These are phyloP conservation scores for Ascochyta viciae-villosae DNA, from an alignment of 2,329 filamentous ascomycete species.

Conservation along the genomic window DNA sequence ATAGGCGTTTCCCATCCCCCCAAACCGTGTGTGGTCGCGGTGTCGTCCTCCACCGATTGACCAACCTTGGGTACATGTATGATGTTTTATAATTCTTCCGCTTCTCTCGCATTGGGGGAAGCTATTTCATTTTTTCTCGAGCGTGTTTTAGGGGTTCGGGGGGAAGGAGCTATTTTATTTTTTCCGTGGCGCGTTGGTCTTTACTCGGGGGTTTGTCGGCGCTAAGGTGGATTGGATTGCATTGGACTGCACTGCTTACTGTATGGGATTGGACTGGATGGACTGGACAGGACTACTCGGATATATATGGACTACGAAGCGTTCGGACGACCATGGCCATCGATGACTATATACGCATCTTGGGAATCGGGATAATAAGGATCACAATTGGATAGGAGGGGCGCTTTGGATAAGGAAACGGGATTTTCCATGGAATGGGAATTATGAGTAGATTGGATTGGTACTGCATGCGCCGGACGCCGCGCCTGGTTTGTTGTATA, in stretches of 20 bases:
- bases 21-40: constrained; percentile 4
- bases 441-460: neutral
- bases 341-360: no score
- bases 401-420: neutral
- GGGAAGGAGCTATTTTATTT: constrained; percentile 44
- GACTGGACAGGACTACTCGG: no score
- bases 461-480: neutral
- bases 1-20: constrained; percentile 20
- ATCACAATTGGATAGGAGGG: neutral
- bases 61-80: constrained; percentile 21
- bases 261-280: neutral
- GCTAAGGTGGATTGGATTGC: neutral
- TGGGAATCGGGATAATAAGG: neutral
- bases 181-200: constrained; percentile 27
- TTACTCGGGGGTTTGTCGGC: constrained; percentile 13
- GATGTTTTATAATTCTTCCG: constrained; percentile 22
- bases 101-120: constrained; percentile 29
- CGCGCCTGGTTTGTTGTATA: neutral
- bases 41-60: neutral
- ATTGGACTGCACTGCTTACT: no score
- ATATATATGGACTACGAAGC: constrained; percentile 9
- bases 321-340: constrained; percentile 12
- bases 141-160: constrained; percentile 26
- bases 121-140: constrained; percentile 36
- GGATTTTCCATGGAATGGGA: neutral